Percentiles rank a stretch among this genome's conserved stretches.
These are phyloP conservation scores for Hansenula sp. DNA, from an alignment of 1,139 yeast species.

Conservation along the genomic window DNA sequence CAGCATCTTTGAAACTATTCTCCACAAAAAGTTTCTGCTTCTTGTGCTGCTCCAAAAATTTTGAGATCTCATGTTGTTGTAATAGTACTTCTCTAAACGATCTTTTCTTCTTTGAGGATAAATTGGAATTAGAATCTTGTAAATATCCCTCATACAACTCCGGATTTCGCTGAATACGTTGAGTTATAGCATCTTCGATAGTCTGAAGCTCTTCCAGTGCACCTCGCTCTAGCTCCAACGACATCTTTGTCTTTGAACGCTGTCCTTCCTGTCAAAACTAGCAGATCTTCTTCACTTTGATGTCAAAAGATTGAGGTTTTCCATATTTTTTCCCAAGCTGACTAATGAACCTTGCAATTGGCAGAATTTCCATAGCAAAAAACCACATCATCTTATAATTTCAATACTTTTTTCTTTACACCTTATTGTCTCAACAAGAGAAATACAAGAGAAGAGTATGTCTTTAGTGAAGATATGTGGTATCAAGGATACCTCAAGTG, in stretches of 20 bases:
- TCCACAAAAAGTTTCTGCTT: conserved; percentile 31
- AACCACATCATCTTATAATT: no score
- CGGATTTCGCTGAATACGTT: conserved; percentile 46
- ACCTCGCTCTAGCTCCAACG: conserved; percentile 34
- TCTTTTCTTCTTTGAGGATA: conserved; percentile 32
- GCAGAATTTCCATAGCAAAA: no score
- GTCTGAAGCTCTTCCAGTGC: conserved; percentile 51
- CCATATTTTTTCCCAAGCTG: no score
- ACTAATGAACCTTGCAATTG: no score
- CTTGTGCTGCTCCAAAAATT: conserved; percentile 47
- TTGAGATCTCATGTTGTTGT: conserved; percentile 68
- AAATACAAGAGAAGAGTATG: no score
- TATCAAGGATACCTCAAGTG: conserved; percentile 62
- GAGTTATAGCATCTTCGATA: conserved; percentile 50
- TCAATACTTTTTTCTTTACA: no score
- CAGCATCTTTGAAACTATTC: conserved; percentile 19
- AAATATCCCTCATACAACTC: conserved; percentile 34
- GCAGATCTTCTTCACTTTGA: no score
- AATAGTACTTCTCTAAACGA: conserved; percentile 37
- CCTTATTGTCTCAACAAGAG: no score
- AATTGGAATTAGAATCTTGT: conserved; percentile 22
- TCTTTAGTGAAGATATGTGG: conserved; percentile 75
- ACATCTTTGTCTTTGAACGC: conserved; percentile 3
- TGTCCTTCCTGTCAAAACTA: no score
- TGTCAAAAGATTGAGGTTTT: no score